phyloP scores from a whole-genome alignment of 805 yeast species.

The Cyberlindnera samutprakarnensis region DNA sequence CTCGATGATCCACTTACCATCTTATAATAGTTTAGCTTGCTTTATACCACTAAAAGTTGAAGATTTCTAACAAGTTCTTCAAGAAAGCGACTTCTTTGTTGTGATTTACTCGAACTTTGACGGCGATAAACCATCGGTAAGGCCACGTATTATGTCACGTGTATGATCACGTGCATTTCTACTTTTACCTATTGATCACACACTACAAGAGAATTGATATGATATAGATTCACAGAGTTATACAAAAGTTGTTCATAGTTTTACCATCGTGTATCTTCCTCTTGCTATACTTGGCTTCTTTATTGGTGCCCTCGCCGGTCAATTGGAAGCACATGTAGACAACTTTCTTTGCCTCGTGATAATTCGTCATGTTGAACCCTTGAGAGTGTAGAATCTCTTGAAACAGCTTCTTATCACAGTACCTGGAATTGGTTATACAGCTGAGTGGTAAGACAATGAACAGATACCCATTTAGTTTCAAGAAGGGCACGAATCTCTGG shows the following conservation, averaged over 20 bases:
- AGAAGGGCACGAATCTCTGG: constrained; percentile 45
- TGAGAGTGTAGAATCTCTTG: constrained; percentile 41
- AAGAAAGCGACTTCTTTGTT: no score
- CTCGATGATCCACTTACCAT: no score
- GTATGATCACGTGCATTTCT: no score
- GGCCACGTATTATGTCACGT: no score
- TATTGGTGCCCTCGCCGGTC: constrained; percentile 25
- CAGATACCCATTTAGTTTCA: constrained; percentile 25
- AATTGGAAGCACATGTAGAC: constrained; percentile 64
- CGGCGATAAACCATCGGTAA: no score
- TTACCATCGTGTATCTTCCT: constrained; percentile 49
- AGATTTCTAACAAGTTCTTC: no score
- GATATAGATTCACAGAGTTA: constrained; percentile 24
- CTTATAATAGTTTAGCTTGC: no score
- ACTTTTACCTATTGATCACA: no score
- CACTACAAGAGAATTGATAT: no score
- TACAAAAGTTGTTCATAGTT: constrained; percentile 63
- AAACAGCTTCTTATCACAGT: constrained; percentile 43
- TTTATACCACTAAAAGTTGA: no score
- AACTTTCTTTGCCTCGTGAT: constrained; percentile 60
- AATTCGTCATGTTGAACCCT: constrained; percentile 46
- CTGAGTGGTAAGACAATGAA: constrained; percentile 88
- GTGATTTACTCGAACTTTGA: no score
- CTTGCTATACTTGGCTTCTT: constrained; percentile 25
- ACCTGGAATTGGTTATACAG: constrained; percentile 77